Evolutionary conservation across 73 alveolate species (phyloP), one percentile per base, ranked within the genome.

Genomic region (Tetrahymena malaccensis): DNA sequence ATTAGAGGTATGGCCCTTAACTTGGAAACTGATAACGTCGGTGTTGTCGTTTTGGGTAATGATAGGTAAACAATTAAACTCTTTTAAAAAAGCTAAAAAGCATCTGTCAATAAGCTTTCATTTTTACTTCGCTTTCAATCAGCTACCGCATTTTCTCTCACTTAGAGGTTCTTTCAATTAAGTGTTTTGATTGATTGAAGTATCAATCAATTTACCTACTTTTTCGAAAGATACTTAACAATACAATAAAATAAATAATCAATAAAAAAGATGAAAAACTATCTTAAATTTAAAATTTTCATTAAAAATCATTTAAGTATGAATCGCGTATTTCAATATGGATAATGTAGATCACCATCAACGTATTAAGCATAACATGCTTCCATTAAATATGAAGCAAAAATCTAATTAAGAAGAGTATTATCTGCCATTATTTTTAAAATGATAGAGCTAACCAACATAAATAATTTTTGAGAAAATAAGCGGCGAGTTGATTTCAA

Each of bases 1-100:
- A 96, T 99, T 96, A 99, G 98, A 96, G 99, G 99, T 83, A 98
- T 99, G 99, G 99, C 99, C 94, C 97, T 99, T 94, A 99, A 98
- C 98, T 95, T 99, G 97, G 99, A 98, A 95, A 96, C 99, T 43
- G 99, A 99, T 96, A 98, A 99, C 96, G 99, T 98, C 84, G 99
- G 99, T 96, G 98, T 98, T 85, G 99, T 99, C 98, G 99, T 98
- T 35, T 96, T 99, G 95, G 99, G 99, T 84, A 98, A 98, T 96
- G 99, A 98, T 95, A 97, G 98, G 98, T 96, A 96, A 85, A 70
- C 13, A 70, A 70, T 70, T 27, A 12, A 70, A 7, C 34, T n/a
- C 83, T 50, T 50, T 94, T 55, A 55, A n/a, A 33, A 70, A 9
- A 22, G 35, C 34, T 25, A 22, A 56, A 56, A 56, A 56, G 85